These are phyloP conservation scores for Juglanconis juglandina DNA, from an alignment of 2,329 filamentous ascomycete species.

Conservation along the genomic window DNA sequence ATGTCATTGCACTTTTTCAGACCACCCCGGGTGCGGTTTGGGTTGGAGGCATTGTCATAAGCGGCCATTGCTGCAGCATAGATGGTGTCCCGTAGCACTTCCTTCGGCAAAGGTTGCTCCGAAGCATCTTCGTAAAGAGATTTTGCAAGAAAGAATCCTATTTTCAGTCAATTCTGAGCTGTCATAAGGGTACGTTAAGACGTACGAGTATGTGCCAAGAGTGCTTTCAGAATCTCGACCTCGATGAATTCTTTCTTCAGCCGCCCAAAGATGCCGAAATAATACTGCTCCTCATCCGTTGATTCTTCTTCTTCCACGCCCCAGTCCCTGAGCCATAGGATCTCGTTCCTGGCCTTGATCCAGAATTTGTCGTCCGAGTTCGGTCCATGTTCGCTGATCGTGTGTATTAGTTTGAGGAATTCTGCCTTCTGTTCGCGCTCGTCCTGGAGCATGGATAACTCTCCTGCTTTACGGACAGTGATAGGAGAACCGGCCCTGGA, in stretches of 20 bases:
- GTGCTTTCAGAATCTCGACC: slow-evolving; percentile 65
- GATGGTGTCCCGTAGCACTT: slow-evolving; percentile 57
- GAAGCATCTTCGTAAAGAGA: slow-evolving; percentile 57
- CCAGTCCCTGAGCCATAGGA: slow-evolving; percentile 75
- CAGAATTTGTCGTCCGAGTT: slow-evolving; percentile 64
- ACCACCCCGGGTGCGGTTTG: slow-evolving; percentile 70
- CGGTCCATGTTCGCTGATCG: slow-evolving; percentile 44
- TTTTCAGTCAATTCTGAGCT: slow-evolving; percentile 20
- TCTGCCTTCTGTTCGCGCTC: slow-evolving; percentile 61
- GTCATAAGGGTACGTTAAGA: slow-evolving; percentile 4
- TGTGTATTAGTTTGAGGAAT: slow-evolving; percentile 56
- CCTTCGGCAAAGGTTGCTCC: slow-evolving; percentile 45
- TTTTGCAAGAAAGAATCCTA: slow-evolving; percentile 60
- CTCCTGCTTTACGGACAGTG: slow-evolving; percentile 53
- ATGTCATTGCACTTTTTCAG: slow-evolving; percentile 76
- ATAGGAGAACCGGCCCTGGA: slow-evolving; percentile 48
- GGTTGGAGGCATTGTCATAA: slow-evolving; percentile 80
- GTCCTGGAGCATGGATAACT: slow-evolving; percentile 62
- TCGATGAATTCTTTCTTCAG: slow-evolving; percentile 63
- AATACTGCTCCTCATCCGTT: slow-evolving; percentile 24
- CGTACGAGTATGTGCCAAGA: slow-evolving; percentile 61
- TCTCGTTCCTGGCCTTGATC: slow-evolving; percentile 57
- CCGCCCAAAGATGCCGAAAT: slow-evolving; percentile 55
- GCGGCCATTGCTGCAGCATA: slow-evolving; percentile 62
- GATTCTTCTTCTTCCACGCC: slow-evolving; percentile 46